These are phyloP conservation scores for Trichothecium sympodiale DNA, from an alignment of 2,329 filamentous ascomycete genomes.

Conservation along the genomic window DNA sequence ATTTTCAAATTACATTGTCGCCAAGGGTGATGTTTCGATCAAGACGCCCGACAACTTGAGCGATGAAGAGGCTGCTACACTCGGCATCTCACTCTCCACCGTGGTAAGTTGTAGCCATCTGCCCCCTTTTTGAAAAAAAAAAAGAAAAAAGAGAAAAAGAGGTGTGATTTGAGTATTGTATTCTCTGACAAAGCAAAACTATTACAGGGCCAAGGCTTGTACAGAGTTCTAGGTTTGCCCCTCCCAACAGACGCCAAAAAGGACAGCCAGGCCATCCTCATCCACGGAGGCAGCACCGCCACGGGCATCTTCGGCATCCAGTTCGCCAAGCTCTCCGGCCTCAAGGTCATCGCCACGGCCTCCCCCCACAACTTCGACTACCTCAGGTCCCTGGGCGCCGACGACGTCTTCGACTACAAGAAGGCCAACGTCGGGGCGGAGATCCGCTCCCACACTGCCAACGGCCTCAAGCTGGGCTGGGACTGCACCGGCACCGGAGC, in stretches of 20 bases:
- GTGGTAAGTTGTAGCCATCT: slow-evolving; percentile 17
- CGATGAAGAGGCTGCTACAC: slow-evolving; percentile 32
- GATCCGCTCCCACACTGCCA: slow-evolving; percentile 13
- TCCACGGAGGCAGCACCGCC: slow-evolving; percentile 40
- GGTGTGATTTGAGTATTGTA: too few relatives aligned
- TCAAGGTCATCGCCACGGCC: slow-evolving; percentile 25
- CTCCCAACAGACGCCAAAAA: slow-evolving; percentile 29
- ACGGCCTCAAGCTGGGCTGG: slow-evolving; percentile 12
- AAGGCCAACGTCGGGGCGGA: slow-evolving; percentile 11
- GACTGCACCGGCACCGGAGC: slow-evolving; percentile 12
- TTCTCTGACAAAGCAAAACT: too few relatives aligned
- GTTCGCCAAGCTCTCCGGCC: slow-evolving; percentile 28
- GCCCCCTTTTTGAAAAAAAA: too few relatives aligned
- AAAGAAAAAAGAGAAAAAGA: too few relatives aligned
- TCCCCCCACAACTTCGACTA: slow-evolving; percentile 26
- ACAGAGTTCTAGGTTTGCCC: slow-evolving; percentile 30
- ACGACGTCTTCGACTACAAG: slow-evolving; percentile 34
- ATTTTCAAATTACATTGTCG: slow-evolving; percentile 27
- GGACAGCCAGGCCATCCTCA: slow-evolving; percentile 26
- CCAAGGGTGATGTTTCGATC: slow-evolving; percentile 27
- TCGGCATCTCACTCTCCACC: slow-evolving; percentile 28
- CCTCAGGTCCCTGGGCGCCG: slow-evolving; percentile 29
- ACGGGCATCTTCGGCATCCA: slow-evolving; percentile 41
- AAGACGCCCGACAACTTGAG: slow-evolving; percentile 33
- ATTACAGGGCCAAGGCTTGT: slow-evolving; percentile 11